Evolutionary conservation across 2,329 filamentous ascomycete species (phyloP).

Genomic region (Trichoderma aggressivum): DNA sequence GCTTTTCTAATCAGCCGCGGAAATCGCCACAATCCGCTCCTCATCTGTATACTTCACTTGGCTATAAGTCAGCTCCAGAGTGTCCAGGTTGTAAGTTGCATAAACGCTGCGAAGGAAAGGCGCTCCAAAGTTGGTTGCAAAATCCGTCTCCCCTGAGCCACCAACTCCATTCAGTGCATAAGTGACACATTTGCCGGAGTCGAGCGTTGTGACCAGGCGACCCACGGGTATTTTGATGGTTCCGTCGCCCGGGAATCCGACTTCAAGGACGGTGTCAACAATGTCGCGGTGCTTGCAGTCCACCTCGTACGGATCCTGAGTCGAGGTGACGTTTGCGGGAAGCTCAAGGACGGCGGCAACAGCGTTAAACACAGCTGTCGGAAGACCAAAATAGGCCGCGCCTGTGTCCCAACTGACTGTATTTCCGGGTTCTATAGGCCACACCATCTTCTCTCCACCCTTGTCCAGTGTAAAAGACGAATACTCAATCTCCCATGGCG

Average conservation of each 20-base stretch:
- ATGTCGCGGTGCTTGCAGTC: conserved; percentile 3
- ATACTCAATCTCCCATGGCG: neutral
- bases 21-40: neutral
- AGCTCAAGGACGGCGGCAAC: neutral
- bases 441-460: neutral
- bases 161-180: neutral
- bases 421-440: neutral
- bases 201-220: neutral
- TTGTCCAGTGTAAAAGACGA: neutral
- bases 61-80: neutral
- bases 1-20: neutral
- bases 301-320: neutral
- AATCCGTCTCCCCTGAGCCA: neutral
- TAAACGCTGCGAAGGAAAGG: conserved; percentile 3
- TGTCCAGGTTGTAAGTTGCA: conserved; percentile 4
- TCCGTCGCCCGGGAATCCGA: neutral
- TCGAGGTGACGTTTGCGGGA: neutral
- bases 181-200: neutral
- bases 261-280: neutral
- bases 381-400: neutral
- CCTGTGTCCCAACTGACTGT: neutral
- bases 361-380: neutral
- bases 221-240: neutral
- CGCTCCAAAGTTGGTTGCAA: neutral
- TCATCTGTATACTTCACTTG: conserved; percentile 10